Base-by-base conservation (phyloP, 1,139 yeast species). In the Hyphopichia pseudoburtonii region DNA sequence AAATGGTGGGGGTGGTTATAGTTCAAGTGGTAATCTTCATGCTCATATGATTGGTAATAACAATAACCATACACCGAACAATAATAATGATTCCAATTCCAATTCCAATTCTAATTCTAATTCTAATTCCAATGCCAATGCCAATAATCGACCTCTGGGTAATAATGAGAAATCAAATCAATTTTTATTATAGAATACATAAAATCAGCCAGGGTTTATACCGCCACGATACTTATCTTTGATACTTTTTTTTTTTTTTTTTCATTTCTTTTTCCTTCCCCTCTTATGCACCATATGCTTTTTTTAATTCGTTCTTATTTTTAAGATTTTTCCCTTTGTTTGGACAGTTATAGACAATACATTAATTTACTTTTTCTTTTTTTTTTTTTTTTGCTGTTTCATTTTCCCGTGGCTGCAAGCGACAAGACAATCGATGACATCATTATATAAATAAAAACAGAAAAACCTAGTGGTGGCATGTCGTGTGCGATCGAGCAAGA, bases 1-100 rank as follows among this genome's bases (percentile, higher is more conserved):
- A 4, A 14, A 14, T 12, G 19, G 8, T 15, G 18, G 14, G n/a
- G 30, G 18, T 8, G 8, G 18, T n/a, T 15, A 19, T 28, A 19
- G 30, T 4, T 17, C 16, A 15, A 22, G 14, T 15, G 17, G 17
- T 21, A 30, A 30, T 21, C 5, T 12, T 5, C n/a, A n/a, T n/a
- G 5, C 6, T 9, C 12, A 12, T 26, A 15, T 6, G 7, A 26
- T 12, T 26, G 5, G 4, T 15, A 30, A 19, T 15, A 19, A 19
- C 14, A 30, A 12, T 30, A 21, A 21, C 14, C 17, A 14, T 28
- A 6, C 17, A 15, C 14, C 12, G 9, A 30, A 19, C n/a, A 21
- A 8, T 32, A 39, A 35, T 34, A 14, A 27, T 3, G 28, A 37
- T 29, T 31, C 42, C 23, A 21, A 36, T 21, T 17, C 10, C 23